phyloP scores from a whole-genome alignment of 2,329 filamentous ascomycete species.

The Clonostachys rhizophaga region DNA sequence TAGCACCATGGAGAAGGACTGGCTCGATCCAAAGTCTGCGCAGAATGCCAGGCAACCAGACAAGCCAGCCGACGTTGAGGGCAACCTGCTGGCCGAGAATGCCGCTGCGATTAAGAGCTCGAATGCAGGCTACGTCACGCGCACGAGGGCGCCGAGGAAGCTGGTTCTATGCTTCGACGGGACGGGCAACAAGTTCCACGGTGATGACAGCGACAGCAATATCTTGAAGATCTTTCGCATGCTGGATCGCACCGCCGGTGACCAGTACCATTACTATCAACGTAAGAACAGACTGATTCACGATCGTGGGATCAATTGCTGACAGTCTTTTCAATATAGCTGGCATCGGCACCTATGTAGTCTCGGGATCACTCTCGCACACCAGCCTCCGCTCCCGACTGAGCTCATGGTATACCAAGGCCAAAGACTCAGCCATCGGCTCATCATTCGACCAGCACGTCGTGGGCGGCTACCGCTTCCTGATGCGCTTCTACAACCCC shows the following conservation, averaged over 20 bases:
- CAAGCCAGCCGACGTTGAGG: no score
- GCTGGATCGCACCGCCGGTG: constrained; percentile 56
- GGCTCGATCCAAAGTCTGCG: no score
- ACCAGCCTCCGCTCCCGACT: constrained; percentile 51
- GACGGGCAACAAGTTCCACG: constrained; percentile 60
- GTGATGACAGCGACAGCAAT: constrained; percentile 59
- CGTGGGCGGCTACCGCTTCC: constrained; percentile 75
- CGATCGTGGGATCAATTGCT: neutral
- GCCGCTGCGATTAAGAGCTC: constrained; percentile 2
- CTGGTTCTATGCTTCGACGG: constrained; percentile 60
- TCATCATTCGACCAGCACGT: constrained; percentile 80
- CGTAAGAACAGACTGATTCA: constrained; percentile 29
- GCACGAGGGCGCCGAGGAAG: constrained; percentile 26
- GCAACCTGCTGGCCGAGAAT: neutral
- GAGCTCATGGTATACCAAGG: constrained; percentile 64
- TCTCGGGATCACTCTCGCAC: constrained; percentile 53
- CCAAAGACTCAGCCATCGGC: constrained; percentile 75
- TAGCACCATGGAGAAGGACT: no score
- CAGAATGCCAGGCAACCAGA: no score
- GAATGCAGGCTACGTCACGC: constrained; percentile 1
- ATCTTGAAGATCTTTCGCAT: constrained; percentile 69
- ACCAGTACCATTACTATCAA: constrained; percentile 63
- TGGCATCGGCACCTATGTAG: constrained; percentile 70
- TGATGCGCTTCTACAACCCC: constrained; percentile 68
- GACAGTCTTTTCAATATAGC: constrained; percentile 25